Base-by-base conservation (phyloP, 768 basidiomycete genomes). In the Mrakia gelida region DNA sequence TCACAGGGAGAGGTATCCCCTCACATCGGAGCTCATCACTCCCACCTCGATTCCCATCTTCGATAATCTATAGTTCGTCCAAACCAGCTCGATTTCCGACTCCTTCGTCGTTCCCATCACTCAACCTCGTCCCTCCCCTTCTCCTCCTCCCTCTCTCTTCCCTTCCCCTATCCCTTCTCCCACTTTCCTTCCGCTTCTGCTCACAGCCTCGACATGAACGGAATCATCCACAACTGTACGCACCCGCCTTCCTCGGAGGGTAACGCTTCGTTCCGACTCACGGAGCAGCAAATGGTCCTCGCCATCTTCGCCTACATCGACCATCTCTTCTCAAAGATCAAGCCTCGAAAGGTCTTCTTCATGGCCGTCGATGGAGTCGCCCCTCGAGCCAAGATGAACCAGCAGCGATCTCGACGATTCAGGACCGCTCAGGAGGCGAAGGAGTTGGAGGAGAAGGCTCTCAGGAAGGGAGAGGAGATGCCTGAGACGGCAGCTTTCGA, bases 41-140 rank as follows among this genome's bases (percentile, higher is more conserved):
- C 95, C 97, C 87, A 97, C 98, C 86, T 94, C 95, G 87, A 98
- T 99, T 79, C 96, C 95, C 23, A 97, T 98, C 85, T 99, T 99
- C 83, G 96, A 85, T 79, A 85, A 85, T 72, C 80, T 85, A 49
- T 85, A 85, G 81, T 83, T 73, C 72, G 72, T 43, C 26, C 52
- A 13, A 38, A 16, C 54, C 32, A 41, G 26, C 34, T 41, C 23
- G 67, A 45, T 68, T 23, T 13, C 23, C 26, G 8, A 41, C 67
- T 34, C 41, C 41, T 34, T 41, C 38, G 41, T n/a, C 38, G 11
- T 41, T 38, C 38, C n/a, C 10, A 41, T 34, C 52, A 28, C 26
- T 26, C 43, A 32, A 23, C 41, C 18, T 34, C 45, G 32, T 28
- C 38, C 52, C 32, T 16, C 18, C 32, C 16, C 16, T 71, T 8